Evolutionary conservation across 441 rosid genomes (phyloP).

Genomic region (Syzygium syzygioides): DNA sequence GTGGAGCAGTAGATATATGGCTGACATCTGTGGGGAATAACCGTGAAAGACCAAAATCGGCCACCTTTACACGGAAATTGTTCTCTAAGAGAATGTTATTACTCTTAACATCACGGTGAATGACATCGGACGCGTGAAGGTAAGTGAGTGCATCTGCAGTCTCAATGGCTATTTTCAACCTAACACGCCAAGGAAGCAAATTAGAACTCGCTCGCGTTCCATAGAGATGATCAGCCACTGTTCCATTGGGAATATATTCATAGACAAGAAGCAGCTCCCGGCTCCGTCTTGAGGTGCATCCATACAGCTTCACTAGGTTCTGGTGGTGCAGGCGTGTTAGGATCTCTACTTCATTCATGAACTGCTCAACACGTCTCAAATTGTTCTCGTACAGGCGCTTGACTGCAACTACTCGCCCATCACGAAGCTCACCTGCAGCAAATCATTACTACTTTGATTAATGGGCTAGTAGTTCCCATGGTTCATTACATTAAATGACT

Average conservation of each 20-base stretch:
- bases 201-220: constrained; percentile 23
- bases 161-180: constrained; percentile 52
- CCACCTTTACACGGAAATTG: constrained; percentile 52
- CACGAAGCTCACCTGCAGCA: constrained; percentile 39
- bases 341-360: constrained; percentile 52
- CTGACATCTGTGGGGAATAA: constrained; percentile 47
- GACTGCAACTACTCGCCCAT: constrained; percentile 56
- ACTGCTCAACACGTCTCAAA: constrained; percentile 49
- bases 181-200: constrained; percentile 40
- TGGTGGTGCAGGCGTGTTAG: constrained; percentile 39
- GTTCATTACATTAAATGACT: neutral
- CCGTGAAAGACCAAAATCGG: constrained; percentile 63
- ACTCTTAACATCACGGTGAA: constrained; percentile 64
- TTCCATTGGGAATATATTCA: constrained; percentile 59
- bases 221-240: constrained; percentile 58
- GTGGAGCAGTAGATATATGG: constrained; percentile 67
- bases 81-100: constrained; percentile 51
- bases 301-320: constrained; percentile 46
- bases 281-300: constrained; percentile 52
- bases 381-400: constrained; percentile 52
- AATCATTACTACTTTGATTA: neutral
- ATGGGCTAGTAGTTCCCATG: neutral
- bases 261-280: constrained; percentile 56
- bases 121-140: constrained; percentile 43
- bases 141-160: constrained; percentile 46